Evolutionary conservation across 2,329 filamentous ascomycete genomes (phyloP).

Genomic region (Fusarium hainanense): DNA sequence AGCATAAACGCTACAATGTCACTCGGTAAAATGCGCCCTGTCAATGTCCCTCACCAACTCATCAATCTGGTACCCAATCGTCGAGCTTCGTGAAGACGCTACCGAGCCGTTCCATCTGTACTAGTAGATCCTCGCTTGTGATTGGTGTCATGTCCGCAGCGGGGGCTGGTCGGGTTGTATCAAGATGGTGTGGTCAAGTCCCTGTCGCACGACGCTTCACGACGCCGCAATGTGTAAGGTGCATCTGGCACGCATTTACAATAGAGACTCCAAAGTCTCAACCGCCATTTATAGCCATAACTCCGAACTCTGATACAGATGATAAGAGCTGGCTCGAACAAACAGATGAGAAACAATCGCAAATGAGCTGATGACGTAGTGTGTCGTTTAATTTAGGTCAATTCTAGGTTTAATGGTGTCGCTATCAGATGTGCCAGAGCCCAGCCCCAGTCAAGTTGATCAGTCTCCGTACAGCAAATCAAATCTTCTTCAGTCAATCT

Average conservation of each 20-base stretch:
- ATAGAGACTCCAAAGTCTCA: neutral
- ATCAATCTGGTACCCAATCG: conserved; percentile 32
- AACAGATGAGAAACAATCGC: neutral
- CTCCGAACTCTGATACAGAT: neutral
- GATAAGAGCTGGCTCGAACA: neutral
- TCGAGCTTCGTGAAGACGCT: conserved; percentile 35
- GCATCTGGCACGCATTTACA: conserved; percentile 16
- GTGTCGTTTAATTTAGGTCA: neutral
- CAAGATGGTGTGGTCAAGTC: conserved; percentile 36
- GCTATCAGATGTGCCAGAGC: neutral
- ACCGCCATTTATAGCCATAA: neutral
- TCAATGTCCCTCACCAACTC: conserved; percentile 28
- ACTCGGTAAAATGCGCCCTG: conserved; percentile 14
- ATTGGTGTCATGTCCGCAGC: conserved; percentile 20
- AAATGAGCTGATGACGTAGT: neutral
- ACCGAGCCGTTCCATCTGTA: conserved; percentile 16
- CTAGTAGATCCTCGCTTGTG: conserved; percentile 8
- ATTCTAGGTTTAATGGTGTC: conserved; percentile 31
- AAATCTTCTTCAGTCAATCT: neutral
- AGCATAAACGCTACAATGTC: conserved; percentile 18
- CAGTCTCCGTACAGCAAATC: conserved; percentile 11
- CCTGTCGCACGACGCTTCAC: conserved; percentile 35
- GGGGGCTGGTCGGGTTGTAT: conserved; percentile 3
- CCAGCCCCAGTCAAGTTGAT: neutral
- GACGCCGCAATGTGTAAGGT: conserved; percentile 22